Evolutionary conservation across 2,329 filamentous ascomycete species (phyloP).

Genomic region (Verticillium alfalfae): DNA sequence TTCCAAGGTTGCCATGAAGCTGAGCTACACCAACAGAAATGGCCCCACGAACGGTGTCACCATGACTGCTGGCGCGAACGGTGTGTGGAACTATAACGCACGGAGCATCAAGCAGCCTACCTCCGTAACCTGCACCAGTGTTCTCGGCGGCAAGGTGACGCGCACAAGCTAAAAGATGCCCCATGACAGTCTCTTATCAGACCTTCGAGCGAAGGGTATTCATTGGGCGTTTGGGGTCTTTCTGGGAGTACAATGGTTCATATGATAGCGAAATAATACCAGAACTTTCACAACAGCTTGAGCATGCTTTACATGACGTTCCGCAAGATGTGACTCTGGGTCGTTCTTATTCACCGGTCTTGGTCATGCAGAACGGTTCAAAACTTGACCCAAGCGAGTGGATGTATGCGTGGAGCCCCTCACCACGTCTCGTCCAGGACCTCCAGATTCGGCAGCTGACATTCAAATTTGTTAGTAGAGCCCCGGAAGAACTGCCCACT

Average conservation of each 20-base stretch:
- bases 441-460: background rate
- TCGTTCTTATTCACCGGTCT: too few relatives aligned
- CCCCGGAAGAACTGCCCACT: constrained; percentile 65
- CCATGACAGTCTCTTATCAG: background rate
- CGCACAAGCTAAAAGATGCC: background rate
- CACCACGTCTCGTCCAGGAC: background rate
- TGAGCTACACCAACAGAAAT: constrained; percentile 15
- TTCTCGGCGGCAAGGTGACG: constrained; percentile 3
- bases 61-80: constrained; percentile 6
- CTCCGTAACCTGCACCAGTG: constrained; percentile 8
- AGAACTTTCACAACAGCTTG: too few relatives aligned
- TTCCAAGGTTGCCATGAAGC: constrained; percentile 13
- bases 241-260: too few relatives aligned
- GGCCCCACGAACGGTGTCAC: constrained; percentile 6
- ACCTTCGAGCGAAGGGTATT: too few relatives aligned
- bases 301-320: too few relatives aligned
- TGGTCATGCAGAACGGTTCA: too few relatives aligned
- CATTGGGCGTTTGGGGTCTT: too few relatives aligned
- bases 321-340: too few relatives aligned
- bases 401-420: too few relatives aligned
- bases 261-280: too few relatives aligned
- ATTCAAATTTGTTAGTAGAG: constrained; percentile 24
- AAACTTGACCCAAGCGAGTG: too few relatives aligned
- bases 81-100: constrained; percentile 9
- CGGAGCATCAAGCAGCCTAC: constrained; percentile 12